These are phyloP conservation scores for Penicillium coprophilum DNA, from an alignment of 495 filamentous ascomycete species.

Conservation along the genomic window DNA sequence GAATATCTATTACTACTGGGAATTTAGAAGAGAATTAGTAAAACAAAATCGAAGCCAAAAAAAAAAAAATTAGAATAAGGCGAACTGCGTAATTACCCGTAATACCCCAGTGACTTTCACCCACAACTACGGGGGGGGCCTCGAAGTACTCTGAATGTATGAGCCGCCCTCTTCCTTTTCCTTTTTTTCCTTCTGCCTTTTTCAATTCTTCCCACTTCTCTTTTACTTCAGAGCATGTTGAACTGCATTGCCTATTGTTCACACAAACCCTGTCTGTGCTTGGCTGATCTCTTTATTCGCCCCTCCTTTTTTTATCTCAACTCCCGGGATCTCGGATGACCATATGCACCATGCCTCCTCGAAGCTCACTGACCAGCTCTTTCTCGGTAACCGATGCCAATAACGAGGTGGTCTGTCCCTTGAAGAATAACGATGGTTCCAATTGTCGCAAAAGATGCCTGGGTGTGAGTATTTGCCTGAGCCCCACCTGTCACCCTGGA, in stretches of 20 bases:
- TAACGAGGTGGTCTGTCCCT: slow-evolving; percentile 95
- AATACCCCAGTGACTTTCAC: slow-evolving; percentile 15
- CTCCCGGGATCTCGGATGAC: slow-evolving; percentile 9
- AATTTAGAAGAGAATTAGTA: neutral
- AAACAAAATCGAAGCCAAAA: neutral
- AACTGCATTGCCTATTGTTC: slow-evolving; percentile 13
- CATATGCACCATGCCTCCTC: slow-evolving; percentile 75
- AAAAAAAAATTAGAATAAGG: neutral
- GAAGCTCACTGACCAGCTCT: slow-evolving; percentile 81
- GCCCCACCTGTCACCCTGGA: slow-evolving; percentile 18
- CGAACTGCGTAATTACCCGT: slow-evolving; percentile 19
- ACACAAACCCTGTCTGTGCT: slow-evolving; percentile 11
- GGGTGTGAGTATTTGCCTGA: slow-evolving; percentile 68
- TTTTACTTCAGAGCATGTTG: slow-evolving; percentile 18
- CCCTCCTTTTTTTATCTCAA: slow-evolving; percentile 1
- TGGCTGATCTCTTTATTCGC: slow-evolving; percentile 7
- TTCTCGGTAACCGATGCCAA: slow-evolving; percentile 90
- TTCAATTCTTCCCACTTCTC: slow-evolving; percentile 15
- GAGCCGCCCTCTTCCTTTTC: slow-evolving; percentile 18
- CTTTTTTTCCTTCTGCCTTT: slow-evolving; percentile 22
- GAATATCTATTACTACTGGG: neutral
- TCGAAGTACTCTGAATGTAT: slow-evolving; percentile 18
- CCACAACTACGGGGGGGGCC: slow-evolving; percentile 6
- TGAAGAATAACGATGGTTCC: slow-evolving; percentile 94
- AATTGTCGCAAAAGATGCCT: slow-evolving; percentile 97